These are phyloP conservation scores for Russula abietina DNA, from an alignment of 768 basidiomycete species.

Conservation along the genomic window DNA sequence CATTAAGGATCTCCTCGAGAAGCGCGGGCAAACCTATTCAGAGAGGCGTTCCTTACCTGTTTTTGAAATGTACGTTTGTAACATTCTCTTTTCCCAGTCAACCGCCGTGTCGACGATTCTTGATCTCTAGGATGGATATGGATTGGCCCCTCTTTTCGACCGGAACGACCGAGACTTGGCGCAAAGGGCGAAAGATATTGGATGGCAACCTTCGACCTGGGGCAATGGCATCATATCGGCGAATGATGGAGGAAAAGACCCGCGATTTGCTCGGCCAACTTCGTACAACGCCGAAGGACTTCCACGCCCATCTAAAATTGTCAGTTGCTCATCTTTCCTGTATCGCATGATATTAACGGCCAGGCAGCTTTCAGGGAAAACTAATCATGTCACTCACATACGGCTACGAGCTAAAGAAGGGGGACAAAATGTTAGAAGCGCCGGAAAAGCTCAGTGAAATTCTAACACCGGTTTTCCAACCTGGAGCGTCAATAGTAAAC, in stretches of 20 bases:
- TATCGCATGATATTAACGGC: not conserved
- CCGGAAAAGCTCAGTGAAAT: not conserved
- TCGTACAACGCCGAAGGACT: not conserved
- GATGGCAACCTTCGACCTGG: conserved; percentile 7
- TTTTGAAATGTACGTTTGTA: conserved; percentile 1
- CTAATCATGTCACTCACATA: conserved; percentile 8
- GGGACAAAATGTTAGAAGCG: not conserved
- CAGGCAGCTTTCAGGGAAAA: not conserved
- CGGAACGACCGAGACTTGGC: not conserved
- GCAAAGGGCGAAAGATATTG: not conserved
- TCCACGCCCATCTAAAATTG: not conserved
- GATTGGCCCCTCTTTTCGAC: not conserved
- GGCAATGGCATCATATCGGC: not conserved
- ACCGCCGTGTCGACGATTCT: not conserved
- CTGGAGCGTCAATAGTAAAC: conserved; percentile 3
- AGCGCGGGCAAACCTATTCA: conserved; percentile 37
- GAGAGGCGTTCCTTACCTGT: not conserved
- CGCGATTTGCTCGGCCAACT: not conserved
- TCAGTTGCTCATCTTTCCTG: not conserved
- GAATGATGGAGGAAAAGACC: conserved; percentile 5
- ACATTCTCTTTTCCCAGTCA: not conserved
- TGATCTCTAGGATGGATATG: not conserved
- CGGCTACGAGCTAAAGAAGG: conserved; percentile 2
- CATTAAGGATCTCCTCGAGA: conserved; percentile 47
- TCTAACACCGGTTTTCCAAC: not conserved